Conservation (phyloP, 805 yeast species). For the Saccharomycopsis amapae region DNA sequence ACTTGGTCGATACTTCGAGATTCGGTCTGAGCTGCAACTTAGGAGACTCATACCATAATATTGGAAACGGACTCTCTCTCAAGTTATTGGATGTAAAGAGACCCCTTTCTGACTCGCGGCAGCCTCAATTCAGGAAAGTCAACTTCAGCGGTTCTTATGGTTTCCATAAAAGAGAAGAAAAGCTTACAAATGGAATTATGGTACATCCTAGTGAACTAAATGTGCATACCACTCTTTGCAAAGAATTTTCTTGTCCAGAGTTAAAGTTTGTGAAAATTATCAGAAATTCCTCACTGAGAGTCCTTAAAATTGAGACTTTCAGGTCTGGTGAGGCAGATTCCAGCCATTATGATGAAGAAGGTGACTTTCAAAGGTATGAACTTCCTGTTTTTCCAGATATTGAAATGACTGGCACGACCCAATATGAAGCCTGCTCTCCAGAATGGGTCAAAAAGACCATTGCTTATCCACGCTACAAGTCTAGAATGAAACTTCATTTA, state of each 20-base stretch:
- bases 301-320: constrained; percentile 31
- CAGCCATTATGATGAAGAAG: constrained; percentile 5
- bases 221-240: constrained; percentile 8
- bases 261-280: constrained; percentile 30
- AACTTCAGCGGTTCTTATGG: too few species aligned
- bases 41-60: too few species aligned
- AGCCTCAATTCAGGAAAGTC: too few species aligned
- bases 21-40: too few species aligned
- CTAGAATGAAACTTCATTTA: constrained; percentile 34
- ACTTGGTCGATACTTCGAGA: too few species aligned
- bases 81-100: background rate
- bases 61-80: too few species aligned
- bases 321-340: constrained; percentile 17
- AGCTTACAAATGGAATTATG: too few species aligned
- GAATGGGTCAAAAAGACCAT: constrained; percentile 32
- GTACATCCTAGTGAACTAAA: too few species aligned
- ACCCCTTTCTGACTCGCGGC: too few species aligned
- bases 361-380: background rate
- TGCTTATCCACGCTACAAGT: constrained; percentile 34
- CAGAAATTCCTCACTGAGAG: constrained; percentile 28
- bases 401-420: background rate
- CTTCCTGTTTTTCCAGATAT: background rate
- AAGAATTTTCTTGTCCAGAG: constrained; percentile 4
- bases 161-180: too few species aligned
- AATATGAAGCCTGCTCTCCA: constrained; percentile 6